phyloP scores from a whole-genome alignment of 176 grass and related monocot genomes.

The Pontederia crassipes region DNA sequence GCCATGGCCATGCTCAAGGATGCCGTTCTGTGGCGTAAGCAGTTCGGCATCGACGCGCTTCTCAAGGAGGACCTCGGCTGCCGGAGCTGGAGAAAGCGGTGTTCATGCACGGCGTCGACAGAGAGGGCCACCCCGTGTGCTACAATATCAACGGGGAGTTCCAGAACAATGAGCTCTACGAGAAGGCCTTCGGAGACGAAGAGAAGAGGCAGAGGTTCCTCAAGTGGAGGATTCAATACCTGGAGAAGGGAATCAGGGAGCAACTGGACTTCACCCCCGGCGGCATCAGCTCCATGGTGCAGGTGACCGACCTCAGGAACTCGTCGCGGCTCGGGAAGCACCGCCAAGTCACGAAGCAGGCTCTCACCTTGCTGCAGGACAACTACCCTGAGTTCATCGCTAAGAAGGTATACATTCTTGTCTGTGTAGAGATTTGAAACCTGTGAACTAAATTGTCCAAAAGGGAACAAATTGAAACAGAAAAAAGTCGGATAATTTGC shows the following conservation, averaged over 20 bases:
- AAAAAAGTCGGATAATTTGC: no score
- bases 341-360: constrained; percentile 68
- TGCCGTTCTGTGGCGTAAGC: constrained; percentile 85
- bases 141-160: constrained; percentile 93
- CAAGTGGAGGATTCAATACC: constrained; percentile 92
- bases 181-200: constrained; percentile 91
- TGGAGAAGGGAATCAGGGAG: constrained; percentile 68
- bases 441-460: background rate
- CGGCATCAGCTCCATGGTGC: constrained; percentile 76
- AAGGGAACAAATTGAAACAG: background rate
- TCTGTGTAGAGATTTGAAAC: background rate
- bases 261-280: constrained; percentile 64
- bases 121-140: constrained; percentile 74
- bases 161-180: constrained; percentile 92
- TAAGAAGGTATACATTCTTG: constrained; percentile 56
- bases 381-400: constrained; percentile 97
- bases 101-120: constrained; percentile 61
- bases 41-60: constrained; percentile 67
- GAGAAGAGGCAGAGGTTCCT: constrained; percentile 88
- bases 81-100: constrained; percentile 73
- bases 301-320: constrained; percentile 95
- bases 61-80: constrained; percentile 56
- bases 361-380: constrained; percentile 72
- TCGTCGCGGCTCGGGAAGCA: constrained; percentile 83
- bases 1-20: constrained; percentile 71